Evolutionary conservation across 345 rosid genomes (phyloP), one percentile per base, ranked within the genome.

Genomic region (Sonneratia caseolaris): DNA sequence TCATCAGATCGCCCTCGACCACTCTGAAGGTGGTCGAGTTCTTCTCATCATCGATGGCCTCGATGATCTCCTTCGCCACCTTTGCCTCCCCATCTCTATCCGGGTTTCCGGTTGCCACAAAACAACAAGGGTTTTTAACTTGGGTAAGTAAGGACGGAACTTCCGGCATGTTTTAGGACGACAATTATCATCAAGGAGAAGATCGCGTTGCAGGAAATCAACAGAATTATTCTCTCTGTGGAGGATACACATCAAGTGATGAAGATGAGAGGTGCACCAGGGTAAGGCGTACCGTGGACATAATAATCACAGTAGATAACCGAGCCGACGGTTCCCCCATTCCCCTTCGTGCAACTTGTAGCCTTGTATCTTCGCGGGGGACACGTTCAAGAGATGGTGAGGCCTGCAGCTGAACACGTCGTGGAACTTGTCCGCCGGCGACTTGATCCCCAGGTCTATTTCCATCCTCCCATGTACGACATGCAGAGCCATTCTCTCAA

Each of bases 351-450:
- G 83, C 21, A 82, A 45, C 2, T 81, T 80, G 36, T 70, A 59
- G 2, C 68, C 79, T 11, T 79, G 81, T 6, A 85, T 19, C 36
- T 80, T 78, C 2, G 35, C 66, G 15, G 81, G 76, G 64, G 66
- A 38, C 36, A 76, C 48, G 49, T 51, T 78, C 11, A 79, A 37
- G 5, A 83, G 51, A 67, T 82, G 88, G 73, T 86, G 85, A 16
- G 84, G 83, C 66, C 84, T 78, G 79, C 80, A 43, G 57, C 84
- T 76, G 66, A 81, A 75, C 8, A 86, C 76, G 1, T 83, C 80
- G 61, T 83, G 89, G 71, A 83, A 83, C 48, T 32, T 37, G 16
- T 64, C 49, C 2, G 86, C 85, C 1, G 82, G 57, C 53, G 82
- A 77, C 27, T 75, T 78, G 69, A 81, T 74, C 74, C 76, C 83